Base-by-base conservation (phyloP, 192 early-diverging fungal species). In the Backusella macrospora region DNA sequence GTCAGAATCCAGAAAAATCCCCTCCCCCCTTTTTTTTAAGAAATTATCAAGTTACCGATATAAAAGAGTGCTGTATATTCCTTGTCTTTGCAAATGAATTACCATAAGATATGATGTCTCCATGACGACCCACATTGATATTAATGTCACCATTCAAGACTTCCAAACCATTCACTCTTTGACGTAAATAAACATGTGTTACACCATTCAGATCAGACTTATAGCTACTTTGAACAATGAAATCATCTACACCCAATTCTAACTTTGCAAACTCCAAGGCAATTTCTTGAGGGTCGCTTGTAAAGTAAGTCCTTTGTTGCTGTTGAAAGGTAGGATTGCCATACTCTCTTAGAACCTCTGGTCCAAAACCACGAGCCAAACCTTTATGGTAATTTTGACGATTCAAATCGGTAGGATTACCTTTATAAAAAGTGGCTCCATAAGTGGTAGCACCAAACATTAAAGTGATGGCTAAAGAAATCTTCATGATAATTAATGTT, bases 91-190 rank as follows among this genome's bases (percentile, higher is more conserved):
- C 73, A 63, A 97, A 95, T 6, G 92, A 89, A 63, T 90, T 84
- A 38, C 91, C 90, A 71, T 87, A 92, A 40, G 91, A 93, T 16
- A 95, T 84, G 55, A 97, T 79, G 18, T 79, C 73, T 38, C 92
- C 92, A 37, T 85, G 45, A 14, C 66, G 21, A 64, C 90, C 88
- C 62, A 96, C 78, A 76, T 98, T 95, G 80, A 94, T 81, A 75
- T 93, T 95, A 29, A 92, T 93, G 73, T 96, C 90, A 44, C 87
- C 92, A 78, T 96, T 98, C 21, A 87, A 76, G 6, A 98, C 87
- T 65, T 88, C 85, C 10, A 93, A 63, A 13, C 91, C 94, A 70
- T 92, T 73, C 45, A 88, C 73, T 7, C 84, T 68, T 74, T 98
- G 96, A 47, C 90, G 89, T 16, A 93, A 73, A 77, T 96, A 92